Base-by-base conservation (phyloP, 2,329 filamentous ascomycete species). In the Scytalidium sp. region DNA sequence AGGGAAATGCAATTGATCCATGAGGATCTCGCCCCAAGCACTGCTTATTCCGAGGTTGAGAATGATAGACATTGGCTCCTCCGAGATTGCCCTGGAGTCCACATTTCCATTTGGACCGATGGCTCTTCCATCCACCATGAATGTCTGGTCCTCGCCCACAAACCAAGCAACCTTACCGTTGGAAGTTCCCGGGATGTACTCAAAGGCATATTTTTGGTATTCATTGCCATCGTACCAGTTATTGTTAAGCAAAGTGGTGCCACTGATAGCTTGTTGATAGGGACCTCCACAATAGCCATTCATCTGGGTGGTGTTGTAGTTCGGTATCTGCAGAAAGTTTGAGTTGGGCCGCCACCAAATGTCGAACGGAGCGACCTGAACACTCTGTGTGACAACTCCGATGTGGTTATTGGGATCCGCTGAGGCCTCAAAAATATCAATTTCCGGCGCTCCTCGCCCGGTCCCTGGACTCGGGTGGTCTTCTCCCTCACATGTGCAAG, bases 391-490 rank as follows among this genome's bases (percentile, higher is more conserved):
- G 51, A 67, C 61, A 32, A 59, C 63, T 58, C 64, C 73, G 67
- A 64, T 60, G 3, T 51, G 53, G 39, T 64, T 63, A 41, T 51
- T 59, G 1, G 57, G 57, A 32, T 73, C 71, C 5, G 71, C 73
- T 40, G 71, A 72, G 10, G 79, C 85, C 73, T 88, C 85, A 21
- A 88, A 70, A 19, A 83, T 83, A 73, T 88, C 85, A 52, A 88
- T 85, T 70, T 89, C 85, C 0, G 85, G 85, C 1, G 83, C 82
- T 47, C 80, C 81, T 20, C 85, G 75, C 21, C 84, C 84, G 41
- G 72, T 81, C 17, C 85, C 84, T 6, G 80, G 80, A 25, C 66
- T 81, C 1, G 85, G 85, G 60, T 88, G 85, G 58, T 88, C 84
- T 55, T 80, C 75, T 9, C 76, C 77, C 9, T 65, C 64, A 63